Evolutionary conservation across 2,329 filamentous ascomycete genomes (phyloP).

Genomic region (Pseudogymnoascus sp.): DNA sequence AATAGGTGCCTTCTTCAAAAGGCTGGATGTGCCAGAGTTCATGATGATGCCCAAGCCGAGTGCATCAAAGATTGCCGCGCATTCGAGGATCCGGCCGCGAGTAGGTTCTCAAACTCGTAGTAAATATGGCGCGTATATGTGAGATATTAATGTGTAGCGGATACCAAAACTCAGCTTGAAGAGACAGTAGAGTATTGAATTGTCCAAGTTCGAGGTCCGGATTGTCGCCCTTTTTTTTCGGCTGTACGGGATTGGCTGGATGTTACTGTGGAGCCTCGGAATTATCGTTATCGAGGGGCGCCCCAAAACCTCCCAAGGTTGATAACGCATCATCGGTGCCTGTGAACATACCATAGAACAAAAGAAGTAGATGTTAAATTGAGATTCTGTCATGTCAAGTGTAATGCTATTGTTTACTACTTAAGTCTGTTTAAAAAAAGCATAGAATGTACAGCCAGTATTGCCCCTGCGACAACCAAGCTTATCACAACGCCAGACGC

Average conservation of each 20-base stretch:
- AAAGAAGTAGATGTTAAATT: background rate
- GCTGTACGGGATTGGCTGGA: slow-evolving; percentile 1
- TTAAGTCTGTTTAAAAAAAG: background rate
- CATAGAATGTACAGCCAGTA: slow-evolving; percentile 1
- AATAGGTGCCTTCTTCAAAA: slow-evolving; percentile 28
- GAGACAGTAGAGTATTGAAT: background rate
- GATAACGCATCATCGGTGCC: slow-evolving; percentile 1
- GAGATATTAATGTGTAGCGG: slow-evolving; percentile 3
- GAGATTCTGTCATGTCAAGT: background rate
- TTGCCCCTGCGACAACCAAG: background rate
- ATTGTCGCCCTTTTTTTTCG: slow-evolving; percentile 2
- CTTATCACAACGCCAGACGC: slow-evolving; percentile 1
- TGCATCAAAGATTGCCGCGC: slow-evolving; percentile 18
- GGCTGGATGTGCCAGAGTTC: slow-evolving; percentile 28
- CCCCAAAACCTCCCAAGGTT: slow-evolving; percentile 6
- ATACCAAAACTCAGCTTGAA: background rate
- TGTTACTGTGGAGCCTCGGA: slow-evolving; percentile 7
- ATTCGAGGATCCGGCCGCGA: background rate
- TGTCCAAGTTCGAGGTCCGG: background rate
- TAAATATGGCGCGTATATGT: background rate
- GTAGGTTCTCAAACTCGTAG: background rate
- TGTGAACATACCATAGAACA: background rate
- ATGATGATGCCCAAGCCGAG: slow-evolving; percentile 21
- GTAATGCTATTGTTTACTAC: background rate
- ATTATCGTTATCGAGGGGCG: slow-evolving; percentile 1